Percentiles rank a stretch among this genome's conserved stretches.
Conservation (phyloP, 2,329 filamentous ascomycete genomes). For the Seiridium unicorne region DNA sequence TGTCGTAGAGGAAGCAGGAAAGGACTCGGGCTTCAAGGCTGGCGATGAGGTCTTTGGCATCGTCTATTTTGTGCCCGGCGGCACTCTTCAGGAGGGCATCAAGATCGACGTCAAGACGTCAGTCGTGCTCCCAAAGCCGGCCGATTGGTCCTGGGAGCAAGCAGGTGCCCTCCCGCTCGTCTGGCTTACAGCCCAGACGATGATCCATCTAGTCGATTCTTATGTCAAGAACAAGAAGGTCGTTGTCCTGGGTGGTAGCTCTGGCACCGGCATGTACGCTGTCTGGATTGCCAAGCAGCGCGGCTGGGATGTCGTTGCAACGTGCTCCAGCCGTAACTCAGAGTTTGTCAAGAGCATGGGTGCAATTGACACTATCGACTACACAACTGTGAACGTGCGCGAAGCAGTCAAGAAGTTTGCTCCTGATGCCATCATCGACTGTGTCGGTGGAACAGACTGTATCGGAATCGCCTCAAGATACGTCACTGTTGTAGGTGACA, state of each 20-base stretch:
- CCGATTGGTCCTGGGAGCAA: not conserved
- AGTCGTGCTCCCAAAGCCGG: not conserved
- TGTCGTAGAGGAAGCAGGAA: not conserved
- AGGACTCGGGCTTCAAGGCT: not conserved
- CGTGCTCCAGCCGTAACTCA: not conserved
- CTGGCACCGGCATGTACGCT: not conserved
- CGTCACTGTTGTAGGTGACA: conserved; percentile 5
- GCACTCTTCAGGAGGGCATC: not conserved
- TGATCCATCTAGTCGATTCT: not conserved
- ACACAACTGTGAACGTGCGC: not conserved
- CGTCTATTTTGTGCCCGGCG: not conserved
- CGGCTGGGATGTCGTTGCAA: not conserved
- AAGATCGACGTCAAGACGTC: not conserved
- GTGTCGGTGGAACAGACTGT: conserved; percentile 6
- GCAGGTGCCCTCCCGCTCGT: not conserved
- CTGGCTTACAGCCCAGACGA: not conserved
- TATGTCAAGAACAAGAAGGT: not conserved
- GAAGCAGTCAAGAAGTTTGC: not conserved
- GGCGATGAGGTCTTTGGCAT: not conserved
- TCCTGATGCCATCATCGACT: conserved; percentile 5
- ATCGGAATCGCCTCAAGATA: not conserved
- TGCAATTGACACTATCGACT: not conserved
- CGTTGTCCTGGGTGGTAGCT: not conserved
- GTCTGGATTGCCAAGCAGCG: not conserved
- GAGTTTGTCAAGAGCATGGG: not conserved